Conservation (phyloP, 2,329 filamentous ascomycete species). For the Huntiella savannae region DNA sequence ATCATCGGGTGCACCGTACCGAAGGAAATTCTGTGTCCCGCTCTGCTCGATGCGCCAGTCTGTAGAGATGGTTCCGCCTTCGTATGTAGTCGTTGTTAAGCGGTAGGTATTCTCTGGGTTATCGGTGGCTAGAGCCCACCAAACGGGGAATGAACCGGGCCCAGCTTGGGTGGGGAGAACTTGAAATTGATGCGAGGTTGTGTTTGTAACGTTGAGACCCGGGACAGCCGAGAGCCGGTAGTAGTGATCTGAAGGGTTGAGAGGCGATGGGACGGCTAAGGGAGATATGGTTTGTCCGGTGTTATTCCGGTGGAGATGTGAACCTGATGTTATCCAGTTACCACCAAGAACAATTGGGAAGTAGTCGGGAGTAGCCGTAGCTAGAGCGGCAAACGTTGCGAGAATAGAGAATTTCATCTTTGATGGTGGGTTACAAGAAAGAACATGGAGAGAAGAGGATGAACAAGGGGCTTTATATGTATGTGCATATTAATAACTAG, state of each 20-base stretch:
- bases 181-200: neutral
- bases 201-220: slow-evolving; percentile 1
- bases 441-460: neutral
- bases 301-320: slow-evolving; percentile 9
- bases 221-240: slow-evolving; percentile 8
- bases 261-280: slow-evolving; percentile 6
- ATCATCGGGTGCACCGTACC: neutral
- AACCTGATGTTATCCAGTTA: slow-evolving; percentile 7
- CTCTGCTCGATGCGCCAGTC: slow-evolving; percentile 2
- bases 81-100: neutral
- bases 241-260: slow-evolving; percentile 9
- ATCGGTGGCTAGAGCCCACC: slow-evolving; percentile 1
- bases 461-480: neutral
- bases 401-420: neutral
- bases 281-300: slow-evolving; percentile 5
- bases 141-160: slow-evolving; percentile 5
- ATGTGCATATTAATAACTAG: too few species aligned
- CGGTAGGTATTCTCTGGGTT: slow-evolving; percentile 1
- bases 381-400: neutral
- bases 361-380: slow-evolving; percentile 7
- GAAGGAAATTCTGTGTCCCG: slow-evolving; percentile 1
- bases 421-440: neutral
- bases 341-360: slow-evolving; percentile 9
- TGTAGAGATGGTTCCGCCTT: neutral
- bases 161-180: slow-evolving; percentile 9